Conservation (phyloP, 2,329 filamentous ascomycete species). For the Pseudocercospora cruenta region DNA sequence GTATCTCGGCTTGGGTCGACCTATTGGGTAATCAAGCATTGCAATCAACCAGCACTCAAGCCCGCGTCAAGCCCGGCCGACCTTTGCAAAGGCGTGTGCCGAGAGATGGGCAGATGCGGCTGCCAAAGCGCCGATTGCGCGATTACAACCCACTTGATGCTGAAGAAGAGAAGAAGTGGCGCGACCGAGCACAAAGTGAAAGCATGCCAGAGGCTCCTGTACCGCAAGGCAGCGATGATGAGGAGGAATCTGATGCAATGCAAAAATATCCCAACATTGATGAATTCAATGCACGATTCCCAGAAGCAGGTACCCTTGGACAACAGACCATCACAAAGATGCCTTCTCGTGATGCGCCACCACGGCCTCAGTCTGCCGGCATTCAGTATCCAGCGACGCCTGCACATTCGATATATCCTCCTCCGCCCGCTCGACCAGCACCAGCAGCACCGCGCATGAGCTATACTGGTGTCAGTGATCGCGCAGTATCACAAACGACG, state of each 20-base stretch:
- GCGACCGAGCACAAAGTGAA: conserved; percentile 73
- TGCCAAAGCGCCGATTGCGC: conserved; percentile 60
- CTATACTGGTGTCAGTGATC: conserved; percentile 79
- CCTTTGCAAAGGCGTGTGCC: conserved; percentile 57
- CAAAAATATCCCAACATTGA: conserved; percentile 56
- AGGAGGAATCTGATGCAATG: conserved; percentile 35
- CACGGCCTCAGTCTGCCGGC: conserved; percentile 35
- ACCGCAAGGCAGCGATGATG: conserved; percentile 49
- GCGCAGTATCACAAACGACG: conserved; percentile 43
- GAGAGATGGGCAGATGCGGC: conserved; percentile 50
- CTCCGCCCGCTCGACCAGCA: conserved; percentile 58
- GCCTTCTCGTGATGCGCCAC: conserved; percentile 32
- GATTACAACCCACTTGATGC: conserved; percentile 73
- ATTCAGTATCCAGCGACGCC: conserved; percentile 39
- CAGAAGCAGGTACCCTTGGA: conserved; percentile 65
- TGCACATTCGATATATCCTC: conserved; percentile 34
- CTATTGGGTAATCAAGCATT: conserved; percentile 73
- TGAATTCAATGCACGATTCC: conserved; percentile 82
- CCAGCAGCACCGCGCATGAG: conserved; percentile 64
- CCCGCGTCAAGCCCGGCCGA: conserved; percentile 52
- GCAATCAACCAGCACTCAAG: conserved; percentile 59
- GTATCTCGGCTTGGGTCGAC: conserved; percentile 83
- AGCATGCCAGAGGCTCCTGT: conserved; percentile 49
- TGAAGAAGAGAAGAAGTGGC: conserved; percentile 81
- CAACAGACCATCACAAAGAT: conserved; percentile 56